Conservation (phyloP, 2,329 filamentous ascomycete species). For the Pestalotiopsis sp. region DNA sequence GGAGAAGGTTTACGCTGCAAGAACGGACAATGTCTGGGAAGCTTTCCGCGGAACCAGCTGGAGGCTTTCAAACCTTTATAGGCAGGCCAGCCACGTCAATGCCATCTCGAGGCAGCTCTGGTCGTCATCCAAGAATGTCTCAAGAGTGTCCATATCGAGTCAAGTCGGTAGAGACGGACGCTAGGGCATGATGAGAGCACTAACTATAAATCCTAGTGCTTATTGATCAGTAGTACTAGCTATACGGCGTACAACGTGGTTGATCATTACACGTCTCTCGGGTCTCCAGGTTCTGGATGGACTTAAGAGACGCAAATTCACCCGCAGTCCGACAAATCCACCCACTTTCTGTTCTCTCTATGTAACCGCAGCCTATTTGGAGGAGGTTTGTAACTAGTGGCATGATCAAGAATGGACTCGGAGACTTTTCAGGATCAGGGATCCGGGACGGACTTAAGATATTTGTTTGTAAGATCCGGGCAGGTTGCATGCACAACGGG, state of each 20-base stretch:
- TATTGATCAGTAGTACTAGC: neutral
- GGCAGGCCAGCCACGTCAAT: neutral
- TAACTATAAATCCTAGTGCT: neutral
- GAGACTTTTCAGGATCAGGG: neutral
- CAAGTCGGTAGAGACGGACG: neutral
- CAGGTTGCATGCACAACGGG: neutral
- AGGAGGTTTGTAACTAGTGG: neutral
- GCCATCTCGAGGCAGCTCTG: neutral
- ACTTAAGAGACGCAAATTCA: neutral
- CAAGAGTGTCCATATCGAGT: neutral
- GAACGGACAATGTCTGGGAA: neutral
- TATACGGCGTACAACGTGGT: neutral
- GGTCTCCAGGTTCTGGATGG: neutral
- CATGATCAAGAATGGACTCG: neutral
- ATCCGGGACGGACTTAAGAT: neutral
- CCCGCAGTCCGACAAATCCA: neutral
- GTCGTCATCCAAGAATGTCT: neutral
- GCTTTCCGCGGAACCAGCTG: neutral
- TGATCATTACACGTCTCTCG: neutral
- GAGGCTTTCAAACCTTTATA: neutral
- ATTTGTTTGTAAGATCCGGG: neutral
- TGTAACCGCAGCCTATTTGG: neutral
- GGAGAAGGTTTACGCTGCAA: neutral
- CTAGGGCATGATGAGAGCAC: constrained; percentile 1
- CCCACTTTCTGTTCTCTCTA: neutral